Evolutionary conservation across 2,329 filamentous ascomycete genomes (phyloP).

Genomic region (Monosporascus sp.): DNA sequence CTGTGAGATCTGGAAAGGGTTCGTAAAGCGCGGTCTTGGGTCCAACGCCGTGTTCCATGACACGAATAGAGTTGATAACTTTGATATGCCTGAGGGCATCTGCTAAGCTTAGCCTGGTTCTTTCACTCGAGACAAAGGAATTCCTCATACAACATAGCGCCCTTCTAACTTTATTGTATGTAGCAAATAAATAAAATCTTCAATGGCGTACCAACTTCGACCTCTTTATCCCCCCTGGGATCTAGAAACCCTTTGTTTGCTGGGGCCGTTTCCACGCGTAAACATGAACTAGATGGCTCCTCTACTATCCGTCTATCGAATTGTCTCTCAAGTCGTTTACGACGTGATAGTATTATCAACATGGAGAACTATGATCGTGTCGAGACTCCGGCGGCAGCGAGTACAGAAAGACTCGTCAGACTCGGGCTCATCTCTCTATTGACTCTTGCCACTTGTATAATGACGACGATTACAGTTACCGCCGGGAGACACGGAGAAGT

Average conservation of each 20-base stretch:
- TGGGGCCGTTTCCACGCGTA: neutral
- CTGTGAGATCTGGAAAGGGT: constrained; percentile 50
- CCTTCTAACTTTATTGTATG: no score
- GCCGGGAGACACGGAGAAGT: neutral
- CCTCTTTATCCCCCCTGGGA: no score
- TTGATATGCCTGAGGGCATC: constrained; percentile 1
- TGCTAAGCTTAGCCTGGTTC: neutral
- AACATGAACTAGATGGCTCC: no score
- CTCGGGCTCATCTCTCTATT: neutral
- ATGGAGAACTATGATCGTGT: neutral
- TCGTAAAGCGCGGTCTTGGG: constrained; percentile 54
- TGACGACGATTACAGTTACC: neutral
- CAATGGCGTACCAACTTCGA: no score
- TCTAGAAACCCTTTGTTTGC: neutral
- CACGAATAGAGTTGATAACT: neutral
- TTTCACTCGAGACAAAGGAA: neutral
- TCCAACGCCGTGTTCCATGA: constrained; percentile 22
- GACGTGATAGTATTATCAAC: neutral
- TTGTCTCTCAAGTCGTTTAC: neutral
- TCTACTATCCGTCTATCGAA: no score
- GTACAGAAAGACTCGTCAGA: neutral
- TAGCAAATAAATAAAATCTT: no score
- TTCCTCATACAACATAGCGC: no score
- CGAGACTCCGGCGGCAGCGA: neutral
- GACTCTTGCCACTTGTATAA: neutral